Evolutionary conservation across 306 rosid genomes (phyloP).

Genomic region (Ziziphus jujuba): DNA sequence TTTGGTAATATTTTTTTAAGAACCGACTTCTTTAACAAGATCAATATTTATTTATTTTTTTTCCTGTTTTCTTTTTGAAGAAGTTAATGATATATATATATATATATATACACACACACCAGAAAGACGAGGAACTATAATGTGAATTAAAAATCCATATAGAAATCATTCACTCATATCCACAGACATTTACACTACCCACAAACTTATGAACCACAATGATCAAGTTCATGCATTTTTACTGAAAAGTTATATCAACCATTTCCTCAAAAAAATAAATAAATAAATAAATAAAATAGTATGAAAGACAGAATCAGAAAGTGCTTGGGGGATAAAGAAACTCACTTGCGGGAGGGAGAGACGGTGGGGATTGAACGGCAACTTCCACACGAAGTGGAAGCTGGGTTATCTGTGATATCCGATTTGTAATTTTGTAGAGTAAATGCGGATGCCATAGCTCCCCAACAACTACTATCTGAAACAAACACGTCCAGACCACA

Average conservation of each 20-base stretch:
- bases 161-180: neutral
- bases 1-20: too few relatives aligned
- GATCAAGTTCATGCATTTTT: neutral
- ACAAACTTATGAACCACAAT: neutral
- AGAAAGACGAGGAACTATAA: neutral
- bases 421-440: constrained; percentile 56
- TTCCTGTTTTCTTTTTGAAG: too few relatives aligned
- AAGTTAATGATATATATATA: too few relatives aligned
- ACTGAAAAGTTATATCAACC: neutral
- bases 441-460: constrained; percentile 81
- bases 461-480: constrained; percentile 81
- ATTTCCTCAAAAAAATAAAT: neutral
- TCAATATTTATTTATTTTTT: too few relatives aligned
- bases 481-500: constrained; percentile 88
- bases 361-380: constrained; percentile 39
- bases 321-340: neutral
- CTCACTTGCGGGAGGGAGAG: constrained; percentile 71
- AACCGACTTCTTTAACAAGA: neutral
- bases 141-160: neutral
- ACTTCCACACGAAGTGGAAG: constrained; percentile 29
- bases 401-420: constrained; percentile 46
- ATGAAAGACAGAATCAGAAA: neutral
- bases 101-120: neutral
- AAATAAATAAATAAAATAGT: too few relatives aligned
- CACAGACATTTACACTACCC: neutral